Evolutionary conservation across 164 flowering plant species (phyloP).

Genomic region (Vitis cinerea): DNA sequence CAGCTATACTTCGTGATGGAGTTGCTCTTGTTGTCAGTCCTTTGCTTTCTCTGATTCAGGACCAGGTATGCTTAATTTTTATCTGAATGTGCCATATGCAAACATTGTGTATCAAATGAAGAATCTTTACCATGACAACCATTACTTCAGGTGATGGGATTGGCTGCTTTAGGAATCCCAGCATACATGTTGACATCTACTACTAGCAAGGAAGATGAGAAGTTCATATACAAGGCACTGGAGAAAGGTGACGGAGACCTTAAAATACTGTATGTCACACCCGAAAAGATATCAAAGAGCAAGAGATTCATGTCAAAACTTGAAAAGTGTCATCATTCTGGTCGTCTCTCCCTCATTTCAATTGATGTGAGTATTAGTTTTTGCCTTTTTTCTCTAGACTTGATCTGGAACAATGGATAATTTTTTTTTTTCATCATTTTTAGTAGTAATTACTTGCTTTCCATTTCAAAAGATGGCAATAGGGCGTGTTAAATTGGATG

Average conservation of each 20-base stretch:
- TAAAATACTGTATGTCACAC: conserved; percentile 88
- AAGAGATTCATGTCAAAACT: conserved; percentile 99
- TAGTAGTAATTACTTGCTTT: no score
- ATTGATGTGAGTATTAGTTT: conserved; percentile 68
- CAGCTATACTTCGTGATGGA: conserved; percentile 84
- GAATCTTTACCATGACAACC: conserved; percentile 1
- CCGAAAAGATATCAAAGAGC: conserved; percentile 98
- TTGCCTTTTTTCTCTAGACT: not conserved
- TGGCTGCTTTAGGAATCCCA: conserved; percentile 82
- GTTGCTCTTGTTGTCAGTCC: conserved; percentile 93
- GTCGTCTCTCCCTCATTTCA: conserved; percentile 84
- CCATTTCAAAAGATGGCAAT: no score
- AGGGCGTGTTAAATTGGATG: no score
- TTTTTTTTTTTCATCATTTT: not conserved
- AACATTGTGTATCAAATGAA: not conserved
- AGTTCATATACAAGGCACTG: conserved; percentile 83
- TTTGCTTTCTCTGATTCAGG: conserved; percentile 92
- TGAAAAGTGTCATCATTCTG: conserved; percentile 90
- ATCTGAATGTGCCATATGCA: not conserved
- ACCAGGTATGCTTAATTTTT: conserved; percentile 61
- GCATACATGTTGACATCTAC: conserved; percentile 90
- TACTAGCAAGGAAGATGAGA: conserved; percentile 83
- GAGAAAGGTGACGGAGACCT: conserved; percentile 92
- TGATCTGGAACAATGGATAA: not conserved
- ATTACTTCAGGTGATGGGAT: conserved; percentile 83